Percentiles rank a stretch among this genome's conserved stretches.
These are phyloP conservation scores for Pleurotus tuber-regium DNA, from an alignment of 768 basidiomycete species.

Conservation along the genomic window DNA sequence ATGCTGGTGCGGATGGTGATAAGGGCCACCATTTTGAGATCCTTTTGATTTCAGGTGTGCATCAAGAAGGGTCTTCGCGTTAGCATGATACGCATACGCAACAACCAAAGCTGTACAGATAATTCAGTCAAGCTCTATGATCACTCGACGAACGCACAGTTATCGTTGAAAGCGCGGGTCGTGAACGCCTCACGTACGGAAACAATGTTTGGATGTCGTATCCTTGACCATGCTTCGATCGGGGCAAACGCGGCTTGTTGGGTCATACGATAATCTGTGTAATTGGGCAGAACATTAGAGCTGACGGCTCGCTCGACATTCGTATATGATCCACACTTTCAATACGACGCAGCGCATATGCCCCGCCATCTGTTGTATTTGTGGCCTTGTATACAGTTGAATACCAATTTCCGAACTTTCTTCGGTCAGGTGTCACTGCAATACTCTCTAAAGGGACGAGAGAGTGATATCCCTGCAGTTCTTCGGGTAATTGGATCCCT, in stretches of 20 bases:
- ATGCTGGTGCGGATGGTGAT: slow-evolving; percentile 28
- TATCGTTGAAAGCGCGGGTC: slow-evolving; percentile 87
- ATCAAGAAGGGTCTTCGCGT: slow-evolving; percentile 79
- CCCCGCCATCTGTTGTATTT: slow-evolving; percentile 69
- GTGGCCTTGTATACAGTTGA: slow-evolving; percentile 84
- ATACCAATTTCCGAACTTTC: slow-evolving; percentile 83
- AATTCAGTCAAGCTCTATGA: background rate
- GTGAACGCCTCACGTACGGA: slow-evolving; percentile 91
- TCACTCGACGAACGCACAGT: slow-evolving; percentile 53
- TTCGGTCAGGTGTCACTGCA: slow-evolving; percentile 46
- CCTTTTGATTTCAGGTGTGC: slow-evolving; percentile 65
- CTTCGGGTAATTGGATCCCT: slow-evolving; percentile 65
- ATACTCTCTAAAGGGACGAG: slow-evolving; percentile 74
- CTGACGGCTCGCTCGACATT: slow-evolving; percentile 7
- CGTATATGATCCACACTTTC: slow-evolving; percentile 60
- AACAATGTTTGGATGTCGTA: slow-evolving; percentile 86
- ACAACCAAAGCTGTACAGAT: slow-evolving; percentile 74
- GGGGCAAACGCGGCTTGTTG: slow-evolving; percentile 78
- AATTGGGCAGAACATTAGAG: slow-evolving; percentile 12
- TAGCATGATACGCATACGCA: slow-evolving; percentile 86
- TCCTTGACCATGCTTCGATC: slow-evolving; percentile 82
- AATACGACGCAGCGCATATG: slow-evolving; percentile 78
- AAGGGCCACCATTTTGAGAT: slow-evolving; percentile 25
- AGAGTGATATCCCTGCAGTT: slow-evolving; percentile 88
- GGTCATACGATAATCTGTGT: slow-evolving; percentile 75